These are phyloP conservation scores for Sordariomycetes sp. DNA, from an alignment of 2,329 filamentous ascomycete genomes.

Conservation along the genomic window DNA sequence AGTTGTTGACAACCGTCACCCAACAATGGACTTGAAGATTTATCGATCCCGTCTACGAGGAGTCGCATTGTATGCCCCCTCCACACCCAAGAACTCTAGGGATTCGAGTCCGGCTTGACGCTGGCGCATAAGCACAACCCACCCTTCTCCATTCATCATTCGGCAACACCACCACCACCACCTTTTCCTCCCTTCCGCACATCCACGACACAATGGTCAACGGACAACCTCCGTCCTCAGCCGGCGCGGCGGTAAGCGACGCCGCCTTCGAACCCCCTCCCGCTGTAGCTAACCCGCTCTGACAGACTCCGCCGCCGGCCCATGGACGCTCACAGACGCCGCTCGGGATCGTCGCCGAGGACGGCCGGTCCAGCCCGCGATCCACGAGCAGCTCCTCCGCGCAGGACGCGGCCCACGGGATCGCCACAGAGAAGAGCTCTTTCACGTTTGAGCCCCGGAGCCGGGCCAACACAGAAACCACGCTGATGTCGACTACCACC, in stretches of 20 bases:
- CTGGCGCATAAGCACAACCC: background rate
- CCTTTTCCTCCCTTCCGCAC: background rate
- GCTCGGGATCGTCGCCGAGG: background rate
- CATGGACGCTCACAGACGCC: background rate
- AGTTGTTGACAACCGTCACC: background rate
- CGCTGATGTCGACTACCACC: background rate
- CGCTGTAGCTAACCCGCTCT: too few species aligned
- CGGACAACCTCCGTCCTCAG: background rate
- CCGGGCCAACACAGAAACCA: constrained; percentile 3
- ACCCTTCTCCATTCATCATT: background rate
- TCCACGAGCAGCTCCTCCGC: background rate
- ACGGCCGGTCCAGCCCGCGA: background rate
- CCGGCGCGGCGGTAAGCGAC: background rate
- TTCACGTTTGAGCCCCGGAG: background rate
- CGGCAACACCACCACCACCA: background rate
- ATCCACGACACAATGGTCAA: background rate
- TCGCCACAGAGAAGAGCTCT: background rate
- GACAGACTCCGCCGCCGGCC: background rate
- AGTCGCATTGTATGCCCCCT: background rate
- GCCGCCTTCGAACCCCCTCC: background rate
- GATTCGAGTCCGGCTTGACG: background rate
- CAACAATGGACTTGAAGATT: background rate
- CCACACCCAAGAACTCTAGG: background rate
- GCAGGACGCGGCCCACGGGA: background rate
- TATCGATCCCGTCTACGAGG: background rate